Conservation (phyloP, 78 protist genomes). For the Bigelowiella natans region DNA sequence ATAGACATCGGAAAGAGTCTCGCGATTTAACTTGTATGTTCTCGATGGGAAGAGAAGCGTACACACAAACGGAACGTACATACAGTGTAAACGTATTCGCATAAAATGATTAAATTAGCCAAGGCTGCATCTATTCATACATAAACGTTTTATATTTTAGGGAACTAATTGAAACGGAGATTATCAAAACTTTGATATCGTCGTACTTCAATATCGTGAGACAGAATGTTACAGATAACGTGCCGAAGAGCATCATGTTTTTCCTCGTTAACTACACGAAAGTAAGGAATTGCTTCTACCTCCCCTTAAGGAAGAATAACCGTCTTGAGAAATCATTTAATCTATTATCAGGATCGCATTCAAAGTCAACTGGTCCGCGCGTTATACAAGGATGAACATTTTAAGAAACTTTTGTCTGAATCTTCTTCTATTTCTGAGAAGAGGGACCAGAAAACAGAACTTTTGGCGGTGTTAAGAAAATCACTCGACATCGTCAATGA, state of each 20-base stretch:
- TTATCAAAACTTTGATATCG: conserved; percentile 36
- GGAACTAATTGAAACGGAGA: not conserved
- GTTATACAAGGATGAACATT: conserved; percentile 25
- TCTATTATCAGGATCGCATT: no score
- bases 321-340: no score
- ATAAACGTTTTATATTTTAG: no score
- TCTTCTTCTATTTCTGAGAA: not conserved
- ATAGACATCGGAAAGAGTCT: no score
- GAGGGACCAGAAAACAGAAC: not conserved
- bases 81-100: no score
- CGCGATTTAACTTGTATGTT: no score
- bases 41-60: no score
- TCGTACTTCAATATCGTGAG: conserved; percentile 66
- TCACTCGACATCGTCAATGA: not conserved
- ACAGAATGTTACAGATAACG: conserved; percentile 69
- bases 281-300: conserved; percentile 21
- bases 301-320: no score
- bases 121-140: no score
- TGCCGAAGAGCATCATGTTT: conserved; percentile 88
- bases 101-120: no score
- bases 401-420: conserved; percentile 15
- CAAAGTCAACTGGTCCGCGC: conserved; percentile 1
- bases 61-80: no score
- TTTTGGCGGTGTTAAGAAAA: not conserved
- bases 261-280: conserved; percentile 71